Percentiles rank a stretch among this genome's conserved stretches.
Conservation (phyloP, 495 filamentous ascomycete genomes). For the Podospora appendiculata region DNA sequence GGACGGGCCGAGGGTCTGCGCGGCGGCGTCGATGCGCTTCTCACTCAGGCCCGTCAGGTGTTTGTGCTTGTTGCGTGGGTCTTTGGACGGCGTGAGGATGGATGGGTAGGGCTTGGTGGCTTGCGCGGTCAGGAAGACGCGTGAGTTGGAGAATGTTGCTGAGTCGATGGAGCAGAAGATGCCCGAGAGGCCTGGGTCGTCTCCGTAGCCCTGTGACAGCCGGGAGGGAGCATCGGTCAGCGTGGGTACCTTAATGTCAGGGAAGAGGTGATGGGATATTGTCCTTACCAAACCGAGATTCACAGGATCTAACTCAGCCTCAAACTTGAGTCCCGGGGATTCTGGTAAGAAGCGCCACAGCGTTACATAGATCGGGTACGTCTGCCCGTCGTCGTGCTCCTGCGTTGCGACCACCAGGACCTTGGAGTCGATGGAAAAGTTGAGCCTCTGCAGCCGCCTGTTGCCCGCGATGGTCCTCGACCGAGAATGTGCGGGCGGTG, state of each 20-base stretch:
- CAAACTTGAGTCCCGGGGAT: neutral
- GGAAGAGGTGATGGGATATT: neutral
- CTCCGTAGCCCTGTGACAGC: neutral
- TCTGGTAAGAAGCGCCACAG: neutral
- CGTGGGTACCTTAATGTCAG: neutral
- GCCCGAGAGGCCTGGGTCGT: neutral
- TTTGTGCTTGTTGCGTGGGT: neutral
- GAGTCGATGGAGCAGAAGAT: neutral
- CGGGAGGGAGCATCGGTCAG: neutral
- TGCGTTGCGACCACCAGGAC: conserved; percentile 6
- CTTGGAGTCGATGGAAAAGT: conserved; percentile 7
- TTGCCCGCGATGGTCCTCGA: neutral
- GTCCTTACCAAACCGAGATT: neutral
- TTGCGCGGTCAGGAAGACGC: neutral
- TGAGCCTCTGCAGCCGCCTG: conserved; percentile 1
- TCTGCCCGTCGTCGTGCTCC: neutral
- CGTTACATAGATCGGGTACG: neutral
- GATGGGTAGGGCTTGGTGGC: neutral
- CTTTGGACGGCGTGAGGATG: neutral
- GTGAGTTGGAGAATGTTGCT: neutral
- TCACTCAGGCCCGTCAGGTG: neutral
- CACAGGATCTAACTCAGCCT: neutral
- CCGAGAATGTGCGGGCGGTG: neutral
- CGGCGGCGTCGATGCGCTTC: neutral
- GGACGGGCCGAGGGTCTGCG: neutral